phyloP scores from a whole-genome alignment of 2,329 filamentous ascomycete genomes.

The Fusarium sp. region DNA sequence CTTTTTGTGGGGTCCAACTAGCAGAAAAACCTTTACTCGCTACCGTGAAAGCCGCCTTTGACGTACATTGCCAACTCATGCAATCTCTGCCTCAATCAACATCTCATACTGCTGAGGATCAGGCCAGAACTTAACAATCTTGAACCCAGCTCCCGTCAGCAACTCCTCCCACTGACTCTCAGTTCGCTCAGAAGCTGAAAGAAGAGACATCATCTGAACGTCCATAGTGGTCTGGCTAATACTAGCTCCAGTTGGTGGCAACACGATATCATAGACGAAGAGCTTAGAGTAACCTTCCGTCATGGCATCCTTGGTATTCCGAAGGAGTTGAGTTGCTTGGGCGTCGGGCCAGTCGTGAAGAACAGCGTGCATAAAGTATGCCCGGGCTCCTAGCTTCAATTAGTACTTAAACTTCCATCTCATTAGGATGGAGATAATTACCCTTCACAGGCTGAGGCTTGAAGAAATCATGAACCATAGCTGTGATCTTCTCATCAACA shows the following conservation, averaged over 20 bases:
- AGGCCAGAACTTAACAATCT: slow-evolving; percentile 27
- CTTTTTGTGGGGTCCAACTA: fast-evolving
- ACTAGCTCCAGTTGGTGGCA: slow-evolving; percentile 23
- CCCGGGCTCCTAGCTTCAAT: slow-evolving; percentile 42
- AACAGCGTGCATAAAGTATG: slow-evolving; percentile 58
- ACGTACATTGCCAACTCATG: not conserved
- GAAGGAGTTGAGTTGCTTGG: slow-evolving; percentile 44
- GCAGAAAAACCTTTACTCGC: fast-evolving
- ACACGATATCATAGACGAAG: slow-evolving; percentile 34
- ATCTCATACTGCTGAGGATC: slow-evolving; percentile 39
- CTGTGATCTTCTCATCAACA: slow-evolving; percentile 16
- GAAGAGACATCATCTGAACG: slow-evolving; percentile 36
- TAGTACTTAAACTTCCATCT: fast-evolving
- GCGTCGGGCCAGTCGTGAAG: slow-evolving; percentile 61
- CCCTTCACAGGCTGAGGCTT: slow-evolving; percentile 18
- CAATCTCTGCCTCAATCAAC: slow-evolving; percentile 30
- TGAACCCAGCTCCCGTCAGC: slow-evolving; percentile 7
- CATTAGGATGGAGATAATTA: not conserved
- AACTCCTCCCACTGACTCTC: slow-evolving; percentile 28
- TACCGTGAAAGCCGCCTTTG: no score
- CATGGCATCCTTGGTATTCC: slow-evolving; percentile 24
- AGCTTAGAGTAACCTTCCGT: slow-evolving; percentile 39
- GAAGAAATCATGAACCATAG: slow-evolving; percentile 32
- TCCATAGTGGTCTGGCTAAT: slow-evolving; percentile 44
- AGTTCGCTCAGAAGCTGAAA: slow-evolving; percentile 38